Evolutionary conservation across 2,329 filamentous ascomycete species (phyloP).

Genomic region (Akanthomyces lecanii): DNA sequence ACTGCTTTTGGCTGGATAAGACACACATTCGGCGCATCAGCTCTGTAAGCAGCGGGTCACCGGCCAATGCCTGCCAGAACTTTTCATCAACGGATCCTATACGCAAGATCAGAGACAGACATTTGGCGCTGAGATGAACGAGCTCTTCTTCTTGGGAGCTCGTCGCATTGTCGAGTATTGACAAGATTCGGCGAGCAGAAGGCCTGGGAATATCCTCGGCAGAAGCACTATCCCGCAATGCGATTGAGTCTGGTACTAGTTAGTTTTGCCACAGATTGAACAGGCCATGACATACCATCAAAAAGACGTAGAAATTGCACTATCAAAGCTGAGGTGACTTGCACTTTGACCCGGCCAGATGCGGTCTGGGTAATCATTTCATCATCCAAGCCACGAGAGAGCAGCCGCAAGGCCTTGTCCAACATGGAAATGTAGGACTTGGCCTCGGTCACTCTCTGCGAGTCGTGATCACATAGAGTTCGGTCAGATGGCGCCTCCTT

Average conservation of each 20-base stretch:
- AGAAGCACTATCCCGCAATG: neutral
- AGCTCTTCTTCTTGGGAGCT: constrained; percentile 23
- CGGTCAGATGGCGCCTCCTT: constrained; percentile 26
- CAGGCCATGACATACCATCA: neutral
- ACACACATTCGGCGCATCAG: constrained; percentile 27
- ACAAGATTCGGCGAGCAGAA: constrained; percentile 15
- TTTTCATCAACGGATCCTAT: constrained; percentile 25
- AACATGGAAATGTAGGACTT: neutral
- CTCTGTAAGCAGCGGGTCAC: constrained; percentile 22
- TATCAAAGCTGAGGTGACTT: neutral
- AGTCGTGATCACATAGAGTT: neutral
- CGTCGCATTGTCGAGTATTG: constrained; percentile 27
- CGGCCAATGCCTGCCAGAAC: constrained; percentile 28
- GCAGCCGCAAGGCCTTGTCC: neutral
- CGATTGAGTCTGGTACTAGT: neutral
- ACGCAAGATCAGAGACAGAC: constrained; percentile 27
- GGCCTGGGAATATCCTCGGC: constrained; percentile 24
- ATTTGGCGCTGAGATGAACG: constrained; percentile 25
- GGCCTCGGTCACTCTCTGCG: constrained; percentile 1
- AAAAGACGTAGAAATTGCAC: constrained; percentile 6
- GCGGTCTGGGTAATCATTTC: neutral
- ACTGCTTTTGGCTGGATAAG: constrained; percentile 24
- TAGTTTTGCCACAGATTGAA: neutral
- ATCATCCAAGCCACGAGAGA: constrained; percentile 5
- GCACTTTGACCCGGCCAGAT: neutral